Conservation (phyloP, 2,329 filamentous ascomycete species). For the Scytalidium lignicola region DNA sequence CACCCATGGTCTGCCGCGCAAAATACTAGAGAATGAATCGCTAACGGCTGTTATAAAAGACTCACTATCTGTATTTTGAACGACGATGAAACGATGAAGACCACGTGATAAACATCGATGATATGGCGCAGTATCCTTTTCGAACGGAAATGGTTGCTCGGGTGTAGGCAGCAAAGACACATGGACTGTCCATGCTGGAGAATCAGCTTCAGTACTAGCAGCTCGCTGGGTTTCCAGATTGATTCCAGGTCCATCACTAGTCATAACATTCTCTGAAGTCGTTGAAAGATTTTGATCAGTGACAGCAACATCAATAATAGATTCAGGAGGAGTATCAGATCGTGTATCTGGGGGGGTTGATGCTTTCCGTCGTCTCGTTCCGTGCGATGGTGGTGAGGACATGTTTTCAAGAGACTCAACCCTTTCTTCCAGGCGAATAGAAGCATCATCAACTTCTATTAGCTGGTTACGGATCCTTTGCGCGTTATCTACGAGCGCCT, state of each 20-base stretch:
- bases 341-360: conserved; percentile 19
- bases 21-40: conserved; percentile 43
- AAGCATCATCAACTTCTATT: conserved; percentile 28
- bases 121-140: conserved; percentile 56
- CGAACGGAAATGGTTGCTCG: conserved; percentile 53
- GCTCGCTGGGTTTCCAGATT: conserved; percentile 5
- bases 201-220: conserved; percentile 19
- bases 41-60: conserved; percentile 46
- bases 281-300: not conserved
- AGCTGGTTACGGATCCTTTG: conserved; percentile 24
- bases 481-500: conserved; percentile 39
- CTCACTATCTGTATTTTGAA: conserved; percentile 42
- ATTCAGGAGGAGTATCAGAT: not conserved
- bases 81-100: conserved; percentile 51
- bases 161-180: conserved; percentile 52
- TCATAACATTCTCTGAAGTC: not conserved
- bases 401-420: conserved; percentile 20
- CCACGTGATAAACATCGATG: conserved; percentile 56
- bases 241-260: not conserved
- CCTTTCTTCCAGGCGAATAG: conserved; percentile 28
- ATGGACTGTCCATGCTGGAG: conserved; percentile 52
- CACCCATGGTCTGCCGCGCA: conserved; percentile 48
- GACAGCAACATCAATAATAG: not conserved
- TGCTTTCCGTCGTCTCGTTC: conserved; percentile 19
- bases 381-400: conserved; percentile 2